Base-by-base conservation (phyloP, 164 flowering plant species). In the Stephania japonica region DNA sequence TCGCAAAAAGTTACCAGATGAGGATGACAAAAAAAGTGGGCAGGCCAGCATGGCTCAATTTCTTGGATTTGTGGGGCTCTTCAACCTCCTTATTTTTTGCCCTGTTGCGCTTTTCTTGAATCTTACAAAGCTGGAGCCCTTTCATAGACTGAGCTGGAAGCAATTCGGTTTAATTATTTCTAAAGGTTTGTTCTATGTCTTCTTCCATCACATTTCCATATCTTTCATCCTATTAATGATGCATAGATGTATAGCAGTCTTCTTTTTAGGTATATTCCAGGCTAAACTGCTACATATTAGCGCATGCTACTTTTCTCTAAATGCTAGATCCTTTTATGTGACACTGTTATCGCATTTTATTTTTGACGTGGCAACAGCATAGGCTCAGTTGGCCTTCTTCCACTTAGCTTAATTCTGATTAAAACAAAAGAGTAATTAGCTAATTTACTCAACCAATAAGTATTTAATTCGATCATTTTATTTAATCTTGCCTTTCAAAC, bases 61-160 rank as follows among this genome's bases (percentile, higher is more conserved):
- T 78, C 98, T 96, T 76, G 99, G 99, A 69, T 96, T 80, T 81
- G 77, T 96, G 4, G 99, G 99, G 77, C 79, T 96, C 41, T 90
- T 88, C 87, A 96, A 96, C 76, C 75, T 93, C 68, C 10, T 96
- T 77, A 86, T 93, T 70, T 93, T 96, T 78, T 83, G 90, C 49
- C 99, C 99, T n/a, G 85, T 93, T 75, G 91, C 87, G 61, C 88
- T 96, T 49, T n/a, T 87, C 42, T 82, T 96, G 73, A 77, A 88
- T 74, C 79, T 90, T 65, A 82, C 91, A 41, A 85, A 81, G 73
- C 62, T 89, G 77, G 98, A 93, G 85, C 85, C 90, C 18, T 88
- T 93, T 76, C 73, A 72, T 73, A 72, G 43, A 21, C 89, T 91
- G 6, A 85, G 87, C 47, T 86, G 89, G 97, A 77, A 88, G 81